Conservation (phyloP, 2,329 filamentous ascomycete genomes). For the Colletotrichum spinosum region DNA sequence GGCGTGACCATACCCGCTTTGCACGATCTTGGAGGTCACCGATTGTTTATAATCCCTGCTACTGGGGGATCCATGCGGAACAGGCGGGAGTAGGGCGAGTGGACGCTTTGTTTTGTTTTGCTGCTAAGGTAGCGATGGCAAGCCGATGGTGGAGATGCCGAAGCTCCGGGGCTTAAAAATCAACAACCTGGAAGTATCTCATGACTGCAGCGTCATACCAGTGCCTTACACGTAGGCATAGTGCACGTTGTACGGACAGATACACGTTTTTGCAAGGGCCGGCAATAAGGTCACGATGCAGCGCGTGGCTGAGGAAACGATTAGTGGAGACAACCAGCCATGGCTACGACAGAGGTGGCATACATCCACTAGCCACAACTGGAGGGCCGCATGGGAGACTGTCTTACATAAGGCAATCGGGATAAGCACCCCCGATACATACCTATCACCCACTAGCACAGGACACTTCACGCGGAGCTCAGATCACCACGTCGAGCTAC, state of each 20-base stretch:
- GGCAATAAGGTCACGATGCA: not conserved
- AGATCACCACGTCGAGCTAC: not conserved
- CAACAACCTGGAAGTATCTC: not conserved
- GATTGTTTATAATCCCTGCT: not conserved
- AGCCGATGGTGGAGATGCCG: constrained; percentile 29
- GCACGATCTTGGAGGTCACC: constrained; percentile 11
- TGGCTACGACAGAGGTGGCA: not conserved
- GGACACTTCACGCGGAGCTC: constrained; percentile 27
- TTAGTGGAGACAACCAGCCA: not conserved
- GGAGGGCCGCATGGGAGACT: not conserved
- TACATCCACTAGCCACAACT: not conserved
- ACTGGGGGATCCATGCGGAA: constrained; percentile 21
- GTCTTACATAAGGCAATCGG: no score
- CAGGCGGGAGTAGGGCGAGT: constrained; percentile 15
- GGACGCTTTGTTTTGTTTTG: constrained; percentile 1
- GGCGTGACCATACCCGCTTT: constrained; percentile 1
- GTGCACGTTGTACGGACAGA: no score
- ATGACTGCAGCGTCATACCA: no score
- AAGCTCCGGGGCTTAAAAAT: constrained; percentile 17
- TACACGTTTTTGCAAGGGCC: not conserved
- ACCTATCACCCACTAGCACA: constrained; percentile 11
- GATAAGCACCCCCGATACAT: constrained; percentile 8
- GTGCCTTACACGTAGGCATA: no score
- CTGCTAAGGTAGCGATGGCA: not conserved
- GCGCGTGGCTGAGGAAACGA: constrained; percentile 18